Evolutionary conservation across 2,329 filamentous ascomycete species (phyloP).

Genomic region (Arachnopeziza araneosa): DNA sequence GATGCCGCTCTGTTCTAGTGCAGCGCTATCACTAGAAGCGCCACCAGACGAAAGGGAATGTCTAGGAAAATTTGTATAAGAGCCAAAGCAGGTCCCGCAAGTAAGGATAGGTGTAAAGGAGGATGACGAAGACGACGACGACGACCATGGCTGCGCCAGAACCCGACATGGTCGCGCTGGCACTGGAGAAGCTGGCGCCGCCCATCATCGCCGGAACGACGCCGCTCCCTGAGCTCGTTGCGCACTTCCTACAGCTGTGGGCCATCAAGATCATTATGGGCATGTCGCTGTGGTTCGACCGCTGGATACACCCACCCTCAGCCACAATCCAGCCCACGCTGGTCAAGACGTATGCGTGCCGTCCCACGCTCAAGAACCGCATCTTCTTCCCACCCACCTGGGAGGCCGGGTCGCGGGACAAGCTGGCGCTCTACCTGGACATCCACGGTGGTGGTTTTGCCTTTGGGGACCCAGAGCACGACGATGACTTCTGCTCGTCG

Average conservation of each 20-base stretch:
- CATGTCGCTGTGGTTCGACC: neutral
- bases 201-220: neutral
- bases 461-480: slow-evolving; percentile 37
- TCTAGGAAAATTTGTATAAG: neutral
- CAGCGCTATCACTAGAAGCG: neutral
- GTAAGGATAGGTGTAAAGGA: neutral
- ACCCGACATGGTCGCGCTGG: neutral
- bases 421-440: slow-evolving; percentile 33
- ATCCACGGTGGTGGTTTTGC: slow-evolving; percentile 48
- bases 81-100: neutral
- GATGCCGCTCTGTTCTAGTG: neutral
- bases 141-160: neutral
- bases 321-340: neutral
- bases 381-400: slow-evolving; percentile 36
- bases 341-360: slow-evolving; percentile 7
- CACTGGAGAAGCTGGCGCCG: neutral
- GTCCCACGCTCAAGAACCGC: slow-evolving; percentile 22
- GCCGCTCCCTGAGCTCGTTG: neutral
- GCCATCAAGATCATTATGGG: neutral
- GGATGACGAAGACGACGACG: neutral
- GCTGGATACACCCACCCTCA: neutral
- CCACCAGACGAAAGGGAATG: neutral
- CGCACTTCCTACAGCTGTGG: neutral
- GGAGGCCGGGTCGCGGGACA: neutral
- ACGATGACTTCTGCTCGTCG: slow-evolving; percentile 40